Evolutionary conservation across 2,329 filamentous ascomycete genomes (phyloP).

Genomic region (Ophiostoma pallidulum): DNA sequence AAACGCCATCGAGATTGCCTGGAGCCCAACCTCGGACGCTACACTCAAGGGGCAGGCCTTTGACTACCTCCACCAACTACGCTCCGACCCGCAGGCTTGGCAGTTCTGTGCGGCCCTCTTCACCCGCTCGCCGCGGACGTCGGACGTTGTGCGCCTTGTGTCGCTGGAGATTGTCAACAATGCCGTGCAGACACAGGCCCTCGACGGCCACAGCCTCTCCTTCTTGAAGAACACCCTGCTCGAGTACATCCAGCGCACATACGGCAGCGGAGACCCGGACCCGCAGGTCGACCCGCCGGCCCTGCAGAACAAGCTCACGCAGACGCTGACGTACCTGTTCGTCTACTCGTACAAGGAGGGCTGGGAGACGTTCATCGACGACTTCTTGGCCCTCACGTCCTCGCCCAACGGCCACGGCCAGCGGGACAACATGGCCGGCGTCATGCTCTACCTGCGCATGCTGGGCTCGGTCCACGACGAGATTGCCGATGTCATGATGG

Average conservation of each 20-base stretch:
- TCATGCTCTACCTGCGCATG: slow-evolving; percentile 80
- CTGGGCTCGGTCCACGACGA: slow-evolving; percentile 90
- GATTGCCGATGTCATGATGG: slow-evolving; percentile 85
- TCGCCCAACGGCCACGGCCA: slow-evolving; percentile 43
- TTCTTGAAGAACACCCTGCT: slow-evolving; percentile 75
- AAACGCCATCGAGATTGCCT: slow-evolving; percentile 91
- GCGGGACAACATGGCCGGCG: slow-evolving; percentile 63
- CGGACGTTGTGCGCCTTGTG: slow-evolving; percentile 80
- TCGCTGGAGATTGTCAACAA: slow-evolving; percentile 90
- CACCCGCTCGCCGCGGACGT: slow-evolving; percentile 62
- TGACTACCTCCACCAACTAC: slow-evolving; percentile 68
- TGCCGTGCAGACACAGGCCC: slow-evolving; percentile 69
- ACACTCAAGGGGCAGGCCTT: slow-evolving; percentile 72
- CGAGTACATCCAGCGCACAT: slow-evolving; percentile 68
- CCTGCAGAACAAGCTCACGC: slow-evolving; percentile 94
- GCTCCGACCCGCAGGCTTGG: slow-evolving; percentile 77
- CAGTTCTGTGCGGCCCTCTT: slow-evolving; percentile 83
- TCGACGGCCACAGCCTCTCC: slow-evolving; percentile 62
- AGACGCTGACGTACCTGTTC: slow-evolving; percentile 92
- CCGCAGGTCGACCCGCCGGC: slow-evolving; percentile 58
- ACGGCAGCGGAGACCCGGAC: slow-evolving; percentile 41
- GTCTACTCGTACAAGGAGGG: slow-evolving; percentile 73
- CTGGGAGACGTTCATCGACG: slow-evolving; percentile 86
- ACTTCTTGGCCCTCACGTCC: slow-evolving; percentile 70
- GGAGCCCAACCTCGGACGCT: slow-evolving; percentile 67